Conservation (phyloP, 371 early-diverging fungal species). For the Rhizopus arrhizus region DNA sequence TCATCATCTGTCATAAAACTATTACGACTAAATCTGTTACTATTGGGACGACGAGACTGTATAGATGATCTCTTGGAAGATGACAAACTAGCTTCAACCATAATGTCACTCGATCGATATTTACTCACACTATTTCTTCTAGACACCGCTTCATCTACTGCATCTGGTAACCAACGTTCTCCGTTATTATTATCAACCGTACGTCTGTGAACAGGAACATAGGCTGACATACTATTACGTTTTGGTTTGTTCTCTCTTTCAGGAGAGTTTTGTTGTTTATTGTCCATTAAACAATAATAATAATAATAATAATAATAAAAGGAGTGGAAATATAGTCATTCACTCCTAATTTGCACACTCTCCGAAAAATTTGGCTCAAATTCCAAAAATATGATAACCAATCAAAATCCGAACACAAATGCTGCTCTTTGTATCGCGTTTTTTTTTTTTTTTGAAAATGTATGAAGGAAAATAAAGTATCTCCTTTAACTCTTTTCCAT, state of each 20-base stretch:
- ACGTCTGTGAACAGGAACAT: constrained; percentile 44
- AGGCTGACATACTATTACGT: constrained; percentile 25
- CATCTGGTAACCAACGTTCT: constrained; percentile 7
- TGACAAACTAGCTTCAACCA: constrained; percentile 10
- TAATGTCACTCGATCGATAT: constrained; percentile 18
- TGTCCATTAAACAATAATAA: background rate
- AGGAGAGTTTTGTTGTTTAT: constrained; percentile 12
- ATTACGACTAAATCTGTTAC: constrained; percentile 25
- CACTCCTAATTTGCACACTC: background rate
- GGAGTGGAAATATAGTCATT: background rate
- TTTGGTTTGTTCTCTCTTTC: constrained; percentile 6
- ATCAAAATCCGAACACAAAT: too few species aligned
- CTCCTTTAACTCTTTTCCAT: too few species aligned
- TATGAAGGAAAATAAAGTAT: too few species aligned
- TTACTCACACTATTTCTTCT: constrained; percentile 20
- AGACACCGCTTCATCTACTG: constrained; percentile 21
- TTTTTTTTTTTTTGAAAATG: background rate
- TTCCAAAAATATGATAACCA: too few species aligned
- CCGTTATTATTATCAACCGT: constrained; percentile 9
- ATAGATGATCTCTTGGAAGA: constrained; percentile 21
- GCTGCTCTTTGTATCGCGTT: too few species aligned
- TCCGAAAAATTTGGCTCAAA: too few species aligned
- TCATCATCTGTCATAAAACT: constrained; percentile 30
- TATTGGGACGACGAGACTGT: constrained; percentile 22
- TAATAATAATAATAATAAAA: constrained; percentile 5